Base-by-base conservation (phyloP, 176 grass and related monocot genomes). In the Otatea glauca region DNA sequence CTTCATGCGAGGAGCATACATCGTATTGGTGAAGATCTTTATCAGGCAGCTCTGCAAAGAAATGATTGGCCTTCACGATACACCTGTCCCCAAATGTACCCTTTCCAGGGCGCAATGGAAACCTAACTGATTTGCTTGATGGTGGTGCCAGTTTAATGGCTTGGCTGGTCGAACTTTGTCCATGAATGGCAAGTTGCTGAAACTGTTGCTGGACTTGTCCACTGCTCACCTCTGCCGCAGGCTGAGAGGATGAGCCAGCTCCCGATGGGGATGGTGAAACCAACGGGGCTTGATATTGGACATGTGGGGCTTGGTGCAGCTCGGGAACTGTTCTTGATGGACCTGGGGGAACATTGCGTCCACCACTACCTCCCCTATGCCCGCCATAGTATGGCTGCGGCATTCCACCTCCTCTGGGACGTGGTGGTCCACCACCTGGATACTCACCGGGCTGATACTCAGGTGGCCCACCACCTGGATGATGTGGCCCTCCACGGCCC, bases 1-100 rank as follows among this genome's bases (percentile, higher is more conserved):
- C 23, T 66, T 75, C 68, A 38, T 56, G 61, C 9, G 18, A 51
- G 50, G 27, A 78, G 44, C 87, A 89, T 94, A 97, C 94, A 75
- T 97, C 92, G 9, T 97, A 97, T 82, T 97, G 94, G 54, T 97
- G 94, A 86, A 97, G 94, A 72, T 97, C 94, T 84, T 97, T 97
- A 86, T 97, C 92, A 76, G 94, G 94, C 39, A 94, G 88, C 79
- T 90, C 94, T 21, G 94, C 94, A 79, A 94, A 97, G 86, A 97
- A 97, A 97, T 97, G 94, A 24, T 97, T 97, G 17, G 94, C 94
- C 89, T 97, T 97, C 60, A 97, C 94, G 12, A 94, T 88, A 81
- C 94, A 97, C 79, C 86, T 91, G 32, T 97, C 94, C 42, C 94
- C 94, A 68, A 60, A 81, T 25, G 90, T 97, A 73, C 94, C 94